Percentiles rank a stretch among this genome's conserved stretches.
phyloP scores from a whole-genome alignment of 495 filamentous ascomycete species.

The Hypoxylon subgilvum region DNA sequence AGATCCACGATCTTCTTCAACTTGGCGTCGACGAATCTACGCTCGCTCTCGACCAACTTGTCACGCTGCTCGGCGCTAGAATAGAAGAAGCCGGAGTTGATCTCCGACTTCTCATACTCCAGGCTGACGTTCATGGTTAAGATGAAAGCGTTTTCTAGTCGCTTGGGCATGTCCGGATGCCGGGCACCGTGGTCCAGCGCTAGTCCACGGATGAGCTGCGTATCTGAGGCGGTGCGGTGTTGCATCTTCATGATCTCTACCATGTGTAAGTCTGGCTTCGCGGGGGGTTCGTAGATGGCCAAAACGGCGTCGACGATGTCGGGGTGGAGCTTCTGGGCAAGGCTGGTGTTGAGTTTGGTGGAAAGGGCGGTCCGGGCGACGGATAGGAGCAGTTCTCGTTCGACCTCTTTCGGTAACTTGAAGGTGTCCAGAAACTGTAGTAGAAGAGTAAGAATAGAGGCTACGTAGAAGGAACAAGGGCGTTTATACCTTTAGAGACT shows the following conservation, averaged over 20 bases:
- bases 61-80: constrained; percentile 94
- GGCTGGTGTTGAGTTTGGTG: constrained; percentile 86
- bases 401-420: constrained; percentile 84
- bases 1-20: constrained; percentile 96
- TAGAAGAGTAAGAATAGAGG: constrained; percentile 24
- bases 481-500: constrained; percentile 78
- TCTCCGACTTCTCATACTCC: constrained; percentile 98
- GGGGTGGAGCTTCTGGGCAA: constrained; percentile 90
- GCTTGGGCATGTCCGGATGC: constrained; percentile 98
- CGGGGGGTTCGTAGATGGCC: constrained; percentile 85
- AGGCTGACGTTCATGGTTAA: constrained; percentile 94
- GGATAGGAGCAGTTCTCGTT: constrained; percentile 90
- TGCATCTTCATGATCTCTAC: constrained; percentile 99
- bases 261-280: constrained; percentile 98
- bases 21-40: constrained; percentile 95
- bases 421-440: constrained; percentile 89
- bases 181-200: constrained; percentile 94
- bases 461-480: neutral
- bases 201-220: constrained; percentile 90
- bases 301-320: constrained; percentile 95
- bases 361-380: constrained; percentile 94
- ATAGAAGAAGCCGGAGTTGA: constrained; percentile 99
- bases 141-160: constrained; percentile 93
- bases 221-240: constrained; percentile 93
- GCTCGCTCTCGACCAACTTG: constrained; percentile 96